These are phyloP conservation scores for Globisporangium acanthophoron DNA, from an alignment of 352 stramenopile species.

Conservation along the genomic window DNA sequence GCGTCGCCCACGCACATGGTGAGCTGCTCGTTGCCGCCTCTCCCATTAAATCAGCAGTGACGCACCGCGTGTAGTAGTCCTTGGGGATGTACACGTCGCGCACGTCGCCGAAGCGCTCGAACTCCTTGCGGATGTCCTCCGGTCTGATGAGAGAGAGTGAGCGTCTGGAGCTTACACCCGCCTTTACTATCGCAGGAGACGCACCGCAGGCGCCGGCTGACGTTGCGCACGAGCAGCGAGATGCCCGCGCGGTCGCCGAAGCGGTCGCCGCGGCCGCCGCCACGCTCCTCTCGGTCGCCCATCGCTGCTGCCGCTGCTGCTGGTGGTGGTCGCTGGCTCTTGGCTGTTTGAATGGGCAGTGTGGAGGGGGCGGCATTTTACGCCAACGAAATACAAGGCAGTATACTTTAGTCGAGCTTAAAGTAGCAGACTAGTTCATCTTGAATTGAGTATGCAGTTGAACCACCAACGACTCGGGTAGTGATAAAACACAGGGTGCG, in stretches of 20 bases:
- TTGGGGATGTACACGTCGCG: constrained; percentile 95
- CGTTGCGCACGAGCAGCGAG: constrained; percentile 92
- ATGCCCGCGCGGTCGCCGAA: constrained; percentile 69
- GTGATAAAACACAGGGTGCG: too few relatives aligned
- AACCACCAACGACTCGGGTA: too few relatives aligned
- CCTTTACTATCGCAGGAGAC: constrained; percentile 6
- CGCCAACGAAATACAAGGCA: background rate
- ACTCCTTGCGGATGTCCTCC: constrained; percentile 90
- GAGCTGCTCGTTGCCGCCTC: too few relatives aligned
- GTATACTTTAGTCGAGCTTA: background rate
- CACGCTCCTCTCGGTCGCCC: constrained; percentile 9
- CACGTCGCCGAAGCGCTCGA: constrained; percentile 92
- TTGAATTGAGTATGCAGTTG: too few relatives aligned
- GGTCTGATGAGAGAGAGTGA: constrained; percentile 30
- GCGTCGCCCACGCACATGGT: too few relatives aligned
- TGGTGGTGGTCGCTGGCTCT: background rate
- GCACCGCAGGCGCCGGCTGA: constrained; percentile 85
- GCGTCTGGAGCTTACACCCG: background rate
- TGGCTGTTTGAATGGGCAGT: background rate
- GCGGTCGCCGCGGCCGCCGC: constrained; percentile 11
- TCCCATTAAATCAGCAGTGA: background rate
- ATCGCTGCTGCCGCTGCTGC: background rate
- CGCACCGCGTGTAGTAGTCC: constrained; percentile 90
- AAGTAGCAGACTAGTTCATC: too few relatives aligned
- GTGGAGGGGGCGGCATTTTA: background rate